Evolutionary conservation across 257 asterid species (phyloP), one percentile per base, ranked within the genome.

Genomic region (Vinca minor): DNA sequence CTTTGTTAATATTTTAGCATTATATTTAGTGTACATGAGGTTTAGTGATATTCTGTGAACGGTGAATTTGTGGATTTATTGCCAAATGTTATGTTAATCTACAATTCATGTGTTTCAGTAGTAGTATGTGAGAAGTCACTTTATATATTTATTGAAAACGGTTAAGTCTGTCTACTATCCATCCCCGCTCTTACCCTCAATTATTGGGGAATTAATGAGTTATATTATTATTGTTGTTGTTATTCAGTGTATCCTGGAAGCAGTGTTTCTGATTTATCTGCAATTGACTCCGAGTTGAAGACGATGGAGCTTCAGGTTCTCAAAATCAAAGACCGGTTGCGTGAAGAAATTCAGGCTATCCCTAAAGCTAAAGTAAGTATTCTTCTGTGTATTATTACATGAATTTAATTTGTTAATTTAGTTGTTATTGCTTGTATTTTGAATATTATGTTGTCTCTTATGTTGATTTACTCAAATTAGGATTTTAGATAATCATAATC

Each of bases 291-390:
- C 21, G 82, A 96, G 21, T 57, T 92, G 47, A 80, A 72, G 42
- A 91, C 76, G 1, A 85, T 92, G 96, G 96, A 92, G 84, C 86
- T 92, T 67, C 98, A 92, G 82, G 96, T 92, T 64, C 87, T 74
- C 65, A 80, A 84, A 59, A 87, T 92, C 64, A 87, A 83, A 74
- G 71, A 75, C 69, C 85, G 95, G 13, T 28, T 87, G 71, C 91
- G 84, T 44, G 96, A 92, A 47, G 98, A 92, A 72, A 73, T 83
- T 62, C 86, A 78, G 68, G 95, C 94, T 63, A 87, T 92, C 25
- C 96, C 98, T 67, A 92, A 92, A 72, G 95, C 96, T 68, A 87
- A 89, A 70, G 98, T 82, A 78, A n/a, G n/a, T n/a, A n/a, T n/a
- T n/a, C n/a, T 46, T 64, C 18, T 41, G 4, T 49, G 14, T 21